Evolutionary conservation across 2,329 filamentous ascomycete genomes (phyloP), one percentile per base, ranked within the genome.

Genomic region (Parastagonospora avenae): DNA sequence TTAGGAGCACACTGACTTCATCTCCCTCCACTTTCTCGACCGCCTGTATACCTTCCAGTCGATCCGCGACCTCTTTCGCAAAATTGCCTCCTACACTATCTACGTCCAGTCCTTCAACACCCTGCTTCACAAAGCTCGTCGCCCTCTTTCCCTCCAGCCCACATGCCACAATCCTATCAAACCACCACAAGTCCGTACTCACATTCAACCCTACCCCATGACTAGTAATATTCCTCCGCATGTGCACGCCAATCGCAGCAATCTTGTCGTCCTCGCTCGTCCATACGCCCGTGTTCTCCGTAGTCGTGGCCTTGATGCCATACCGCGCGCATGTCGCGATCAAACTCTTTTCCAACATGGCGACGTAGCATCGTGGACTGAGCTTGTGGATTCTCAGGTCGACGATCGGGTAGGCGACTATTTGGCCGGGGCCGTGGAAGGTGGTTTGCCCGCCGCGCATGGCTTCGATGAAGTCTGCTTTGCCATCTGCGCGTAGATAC

Each of bases 381-480:
- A 94, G 77, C 0, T 77, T 76, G 59, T 91, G 83, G 9, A 83
- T 80, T 47, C 84, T 85, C 49, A 97, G 81, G 72, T 96, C 91
- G n/a, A 96, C 72, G 43, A 97, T 85, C 2, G 93, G 91, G 79
- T 96, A 99, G n/a, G 92, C 85, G 31, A 97, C 90, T 42, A 96
- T 77, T 72, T 99, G 94, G 0, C 93, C 93, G 0, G 93, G 94
- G 0, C 93, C 94, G 71, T 99, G 94, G 77, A 96, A 97, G 2
- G 94, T 97, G 0, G 91, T 92, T 59, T 96, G 86, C 0, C 94
- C 94, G 54, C 94, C 94, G 47, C 94, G 86, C n/a, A 86, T 82
- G 11, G 90, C 88, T 63, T 86, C 81, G 37, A 84, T 74, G 62
- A 94, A 85, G n/a, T 83, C 78, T 2, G 88, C 89, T 24, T 70